phyloP scores from a whole-genome alignment of 2,329 filamentous ascomycete genomes.

The Apiospora koreana region DNA sequence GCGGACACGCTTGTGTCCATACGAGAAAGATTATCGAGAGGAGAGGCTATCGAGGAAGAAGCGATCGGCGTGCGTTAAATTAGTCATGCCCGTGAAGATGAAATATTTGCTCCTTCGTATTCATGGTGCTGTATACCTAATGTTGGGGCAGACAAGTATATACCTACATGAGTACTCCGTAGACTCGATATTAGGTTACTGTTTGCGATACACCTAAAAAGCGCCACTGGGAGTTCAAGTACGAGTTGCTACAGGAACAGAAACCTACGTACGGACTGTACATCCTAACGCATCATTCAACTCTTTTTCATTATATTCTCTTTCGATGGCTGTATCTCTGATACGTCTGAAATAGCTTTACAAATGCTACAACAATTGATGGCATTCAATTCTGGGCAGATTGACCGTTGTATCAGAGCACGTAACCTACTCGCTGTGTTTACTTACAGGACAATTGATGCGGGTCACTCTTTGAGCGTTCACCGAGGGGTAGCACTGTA shows the following conservation, averaged over 20 bases:
- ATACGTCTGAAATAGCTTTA: not conserved
- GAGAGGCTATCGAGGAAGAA: conserved; percentile 14
- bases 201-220: not conserved
- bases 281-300: not conserved
- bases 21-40: conserved; percentile 14
- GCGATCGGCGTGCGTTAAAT: not conserved
- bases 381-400: too few species aligned
- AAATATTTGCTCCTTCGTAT: not conserved
- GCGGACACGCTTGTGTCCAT: conserved; percentile 16
- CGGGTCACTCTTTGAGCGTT: not conserved
- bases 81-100: not conserved
- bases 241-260: not conserved
- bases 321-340: not conserved
- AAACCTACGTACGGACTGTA: not conserved
- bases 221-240: not conserved
- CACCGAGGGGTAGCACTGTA: not conserved
- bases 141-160: too few species aligned
- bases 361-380: too few species aligned
- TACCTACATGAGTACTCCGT: not conserved
- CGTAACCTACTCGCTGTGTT: too few species aligned
- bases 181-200: not conserved
- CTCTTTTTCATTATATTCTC: too few species aligned
- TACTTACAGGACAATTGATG: too few species aligned
- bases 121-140: too few species aligned
- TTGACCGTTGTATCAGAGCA: too few species aligned